A percentile compares a stretch with the other conserved stretches of the same genome.
These are phyloP conservation scores for Globisporangium polare DNA, from an alignment of 352 stramenopile genomes.

Conservation along the genomic window DNA sequence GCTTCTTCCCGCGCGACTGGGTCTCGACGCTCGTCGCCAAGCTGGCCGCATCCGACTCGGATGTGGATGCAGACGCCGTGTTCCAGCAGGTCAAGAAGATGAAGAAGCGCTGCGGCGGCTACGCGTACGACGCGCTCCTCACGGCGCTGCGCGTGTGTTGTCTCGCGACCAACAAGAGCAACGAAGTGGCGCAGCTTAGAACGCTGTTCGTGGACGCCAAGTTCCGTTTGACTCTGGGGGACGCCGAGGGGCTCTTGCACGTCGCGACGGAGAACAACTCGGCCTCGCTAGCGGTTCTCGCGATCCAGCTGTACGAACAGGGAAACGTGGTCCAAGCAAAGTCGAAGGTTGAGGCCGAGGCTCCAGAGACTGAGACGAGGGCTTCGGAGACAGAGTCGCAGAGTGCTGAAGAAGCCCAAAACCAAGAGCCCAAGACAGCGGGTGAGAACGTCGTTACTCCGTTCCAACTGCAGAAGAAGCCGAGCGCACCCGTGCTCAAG, in stretches of 20 bases:
- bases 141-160: conserved; percentile 19
- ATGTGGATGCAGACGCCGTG: conserved; percentile 9
- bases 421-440: neutral
- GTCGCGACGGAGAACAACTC: conserved; percentile 17
- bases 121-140: conserved; percentile 27
- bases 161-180: conserved; percentile 1
- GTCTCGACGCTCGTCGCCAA: conserved; percentile 20
- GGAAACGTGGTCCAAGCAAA: neutral
- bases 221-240: conserved; percentile 20
- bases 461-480: conserved; percentile 15
- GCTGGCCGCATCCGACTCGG: conserved; percentile 3
- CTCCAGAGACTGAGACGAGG: neutral
- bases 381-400: neutral
- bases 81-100: conserved; percentile 19
- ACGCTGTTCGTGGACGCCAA: conserved; percentile 17
- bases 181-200: conserved; percentile 10
- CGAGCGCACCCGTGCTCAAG: conserved; percentile 14
- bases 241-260: conserved; percentile 25
- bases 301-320: conserved; percentile 25
- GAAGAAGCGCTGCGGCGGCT: conserved; percentile 17
- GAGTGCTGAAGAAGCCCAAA: neutral
- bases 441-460: neutral
- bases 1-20: conserved; percentile 26
- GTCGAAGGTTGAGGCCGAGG: neutral
- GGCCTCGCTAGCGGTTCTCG: conserved; percentile 15